These are phyloP conservation scores for Zygoascus biomembranicola DNA, from an alignment of 805 yeast species.

Conservation along the genomic window DNA sequence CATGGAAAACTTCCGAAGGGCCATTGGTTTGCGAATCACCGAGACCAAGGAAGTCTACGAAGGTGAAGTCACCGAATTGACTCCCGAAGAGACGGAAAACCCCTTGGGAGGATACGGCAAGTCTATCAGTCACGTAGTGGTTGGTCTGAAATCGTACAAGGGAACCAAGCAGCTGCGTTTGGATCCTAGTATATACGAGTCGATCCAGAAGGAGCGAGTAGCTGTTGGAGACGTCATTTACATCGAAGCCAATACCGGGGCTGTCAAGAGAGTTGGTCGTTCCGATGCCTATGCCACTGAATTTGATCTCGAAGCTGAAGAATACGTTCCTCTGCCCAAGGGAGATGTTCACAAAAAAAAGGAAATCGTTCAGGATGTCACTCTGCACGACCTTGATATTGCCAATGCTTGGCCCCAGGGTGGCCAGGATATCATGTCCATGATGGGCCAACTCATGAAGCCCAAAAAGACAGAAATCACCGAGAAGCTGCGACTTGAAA, in stretches of 20 bases:
- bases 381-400: conserved; percentile 90
- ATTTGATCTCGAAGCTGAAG: conserved; percentile 97
- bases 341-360: conserved; percentile 98
- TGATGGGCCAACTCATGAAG: conserved; percentile 95
- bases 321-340: conserved; percentile 96
- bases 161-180: conserved; percentile 84
- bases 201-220: conserved; percentile 90
- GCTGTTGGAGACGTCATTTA: conserved; percentile 95
- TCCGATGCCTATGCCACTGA: conserved; percentile 99
- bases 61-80: conserved; percentile 93
- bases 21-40: conserved; percentile 91
- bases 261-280: conserved; percentile 94
- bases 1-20: conserved; percentile 94
- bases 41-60: conserved; percentile 97
- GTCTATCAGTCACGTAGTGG: conserved; percentile 87
- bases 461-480: conserved; percentile 96
- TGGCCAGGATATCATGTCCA: conserved; percentile 90
- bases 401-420: conserved; percentile 96
- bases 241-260: conserved; percentile 95
- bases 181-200: conserved; percentile 88
- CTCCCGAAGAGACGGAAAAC: conserved; percentile 93
- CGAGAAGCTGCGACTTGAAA: conserved; percentile 88
- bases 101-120: conserved; percentile 98
- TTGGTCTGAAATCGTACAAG: conserved; percentile 86
- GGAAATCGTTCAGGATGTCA: conserved; percentile 95